Conservation (phyloP, 2,329 filamentous ascomycete species). For the Ceratocystis cacaofunesta region DNA sequence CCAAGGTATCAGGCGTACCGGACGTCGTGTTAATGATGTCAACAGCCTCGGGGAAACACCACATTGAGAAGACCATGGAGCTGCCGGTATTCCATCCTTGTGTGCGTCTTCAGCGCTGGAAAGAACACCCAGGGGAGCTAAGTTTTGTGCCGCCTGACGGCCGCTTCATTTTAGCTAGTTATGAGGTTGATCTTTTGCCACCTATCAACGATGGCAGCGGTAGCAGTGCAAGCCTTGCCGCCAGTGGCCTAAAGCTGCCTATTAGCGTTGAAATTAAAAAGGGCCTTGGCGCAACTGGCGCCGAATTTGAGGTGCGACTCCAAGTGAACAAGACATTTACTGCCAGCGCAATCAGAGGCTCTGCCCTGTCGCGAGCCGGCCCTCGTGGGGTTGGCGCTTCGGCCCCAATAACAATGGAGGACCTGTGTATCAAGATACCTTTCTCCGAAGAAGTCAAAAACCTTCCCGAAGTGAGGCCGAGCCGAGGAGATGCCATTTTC, state of each 20-base stretch:
- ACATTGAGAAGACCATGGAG: conserved; percentile 59
- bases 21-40: conserved; percentile 73
- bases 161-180: conserved; percentile 81
- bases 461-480: conserved; percentile 65
- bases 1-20: conserved; percentile 86
- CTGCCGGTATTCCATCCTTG: conserved; percentile 93
- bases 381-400: conserved; percentile 42
- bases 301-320: conserved; percentile 79
- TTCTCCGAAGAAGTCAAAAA: conserved; percentile 68
- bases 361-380: conserved; percentile 22
- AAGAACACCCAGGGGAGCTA: conserved; percentile 75
- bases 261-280: conserved; percentile 71
- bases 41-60: conserved; percentile 66
- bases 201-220: conserved; percentile 35
- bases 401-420: conserved; percentile 41
- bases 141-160: conserved; percentile 94
- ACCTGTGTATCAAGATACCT: conserved; percentile 63
- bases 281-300: conserved; percentile 55
- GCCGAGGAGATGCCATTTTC: conserved; percentile 71
- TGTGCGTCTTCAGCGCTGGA: conserved; percentile 80
- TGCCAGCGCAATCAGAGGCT: conserved; percentile 22
- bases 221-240: conserved; percentile 38
- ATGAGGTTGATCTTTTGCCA: conserved; percentile 82
- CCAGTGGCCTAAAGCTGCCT: conserved; percentile 61
- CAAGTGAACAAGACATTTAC: conserved; percentile 52